Base-by-base conservation (phyloP, 805 yeast genomes). In the Candida piceae region DNA sequence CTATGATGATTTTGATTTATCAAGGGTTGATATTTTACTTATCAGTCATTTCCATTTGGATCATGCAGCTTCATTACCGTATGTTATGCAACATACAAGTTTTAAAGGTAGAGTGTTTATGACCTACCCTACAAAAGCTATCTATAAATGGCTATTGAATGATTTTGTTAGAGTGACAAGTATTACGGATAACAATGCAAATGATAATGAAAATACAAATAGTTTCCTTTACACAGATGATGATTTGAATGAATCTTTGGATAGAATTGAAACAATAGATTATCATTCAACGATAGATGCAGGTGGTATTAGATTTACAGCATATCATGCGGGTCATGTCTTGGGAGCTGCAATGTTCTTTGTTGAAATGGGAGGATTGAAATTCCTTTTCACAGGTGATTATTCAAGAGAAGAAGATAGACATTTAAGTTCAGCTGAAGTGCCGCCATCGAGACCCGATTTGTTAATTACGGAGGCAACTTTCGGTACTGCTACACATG, bases 241-340 rank as follows among this genome's bases (percentile, higher is more conserved):
- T 33, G 99, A 93, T 62, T 67, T 93, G 47, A 76, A 79, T 53
- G 81, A 79, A 36, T 85, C 96, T 0, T 87, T 90, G 52, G 96
- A 88, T 52, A 68, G 76, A 45, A 93, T 93, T 33, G 97, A 93
- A 59, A 86, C 97, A 1, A 77, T 93, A 17, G 98, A 93, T 59
- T 93, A 83, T 60, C 97, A 93, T 60, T 86, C 97, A 4, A 93
- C 98, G 0, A 75, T 87, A 46, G 97, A 93, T 50, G 84, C 89
- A 24, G 94, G 85, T 41, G 98, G 98, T 35, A 81, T 93, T 39
- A 72, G 93, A 54, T 90, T 93, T 66, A 93, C 98, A 1, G 98
- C 98, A 1, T 93, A 83, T 60, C 99, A 90, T 64, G 99, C 99
- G 7, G 99, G 99, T n/a, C 99, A 93, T 70, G 99, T 93, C 10